These are phyloP conservation scores for Potentilla sterilis DNA, from an alignment of 306 rosid genomes.

Conservation along the genomic window DNA sequence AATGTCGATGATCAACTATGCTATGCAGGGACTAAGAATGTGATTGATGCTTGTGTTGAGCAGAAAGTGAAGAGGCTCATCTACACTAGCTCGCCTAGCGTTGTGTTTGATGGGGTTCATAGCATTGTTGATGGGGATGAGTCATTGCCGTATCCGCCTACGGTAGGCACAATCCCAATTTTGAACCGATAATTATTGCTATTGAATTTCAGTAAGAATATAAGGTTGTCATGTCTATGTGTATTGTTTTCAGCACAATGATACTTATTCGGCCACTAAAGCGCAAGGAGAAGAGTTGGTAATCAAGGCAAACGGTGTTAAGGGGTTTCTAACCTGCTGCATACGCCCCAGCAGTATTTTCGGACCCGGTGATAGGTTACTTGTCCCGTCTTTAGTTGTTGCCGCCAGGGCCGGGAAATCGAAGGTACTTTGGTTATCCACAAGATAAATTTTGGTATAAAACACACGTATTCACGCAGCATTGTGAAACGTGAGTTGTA, in stretches of 20 bases:
- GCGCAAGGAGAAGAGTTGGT: conserved; percentile 83
- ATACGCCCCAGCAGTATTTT: conserved; percentile 94
- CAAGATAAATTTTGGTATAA: not conserved
- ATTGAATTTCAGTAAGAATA: not conserved
- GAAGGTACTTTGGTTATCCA: conserved; percentile 38
- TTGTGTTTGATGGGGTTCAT: conserved; percentile 88
- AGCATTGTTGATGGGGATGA: conserved; percentile 68
- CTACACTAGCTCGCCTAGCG: conserved; percentile 91
- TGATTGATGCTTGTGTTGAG: conserved; percentile 78
- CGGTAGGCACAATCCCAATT: conserved; percentile 41
- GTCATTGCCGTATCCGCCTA: conserved; percentile 68
- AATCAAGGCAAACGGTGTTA: conserved; percentile 70
- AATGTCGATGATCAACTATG: not conserved
- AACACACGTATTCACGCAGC: not conserved
- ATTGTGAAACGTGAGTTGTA: not conserved
- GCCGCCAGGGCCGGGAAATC: conserved; percentile 90
- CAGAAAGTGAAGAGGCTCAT: conserved; percentile 73
- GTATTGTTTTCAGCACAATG: conserved; percentile 63
- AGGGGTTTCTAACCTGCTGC: conserved; percentile 87
- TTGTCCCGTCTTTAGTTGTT: conserved; percentile 73
- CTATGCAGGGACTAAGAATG: conserved; percentile 73
- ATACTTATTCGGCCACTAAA: conserved; percentile 90
- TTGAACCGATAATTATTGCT: not conserved
- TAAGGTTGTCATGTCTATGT: not conserved
- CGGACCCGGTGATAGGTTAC: conserved; percentile 88